Evolutionary conservation across 2,329 filamentous ascomycete genomes (phyloP).

Genomic region (Passalora sequoiae): DNA sequence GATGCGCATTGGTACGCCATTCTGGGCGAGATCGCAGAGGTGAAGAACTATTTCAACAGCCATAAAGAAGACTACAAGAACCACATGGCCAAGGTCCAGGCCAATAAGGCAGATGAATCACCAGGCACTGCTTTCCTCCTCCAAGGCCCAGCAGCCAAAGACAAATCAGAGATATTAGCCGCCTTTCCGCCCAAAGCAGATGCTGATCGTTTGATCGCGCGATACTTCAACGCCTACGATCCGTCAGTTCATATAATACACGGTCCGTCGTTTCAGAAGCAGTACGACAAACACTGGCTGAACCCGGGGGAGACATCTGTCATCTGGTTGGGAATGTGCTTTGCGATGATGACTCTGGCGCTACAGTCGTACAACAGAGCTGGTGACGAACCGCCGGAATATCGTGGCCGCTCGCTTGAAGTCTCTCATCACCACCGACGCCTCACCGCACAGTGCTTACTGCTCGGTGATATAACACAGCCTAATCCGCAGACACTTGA

Average conservation of each 20-base stretch:
- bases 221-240: constrained; percentile 83
- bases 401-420: constrained; percentile 57
- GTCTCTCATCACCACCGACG: constrained; percentile 56
- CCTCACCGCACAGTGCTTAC: constrained; percentile 71
- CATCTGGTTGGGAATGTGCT: constrained; percentile 74
- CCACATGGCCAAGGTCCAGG: constrained; percentile 70
- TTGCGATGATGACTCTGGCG: constrained; percentile 69
- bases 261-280: constrained; percentile 74
- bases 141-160: constrained; percentile 63
- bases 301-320: constrained; percentile 66
- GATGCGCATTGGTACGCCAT: constrained; percentile 52
- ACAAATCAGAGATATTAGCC: constrained; percentile 70
- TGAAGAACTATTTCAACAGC: constrained; percentile 79
- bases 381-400: constrained; percentile 74
- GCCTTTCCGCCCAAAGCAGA: constrained; percentile 75
- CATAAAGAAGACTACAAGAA: constrained; percentile 87
- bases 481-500: constrained; percentile 72
- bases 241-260: constrained; percentile 54
- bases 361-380: constrained; percentile 75
- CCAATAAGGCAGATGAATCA: constrained; percentile 57
- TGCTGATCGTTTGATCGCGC: constrained; percentile 76
- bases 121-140: constrained; percentile 72
- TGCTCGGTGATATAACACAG: constrained; percentile 71
- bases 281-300: constrained; percentile 65
- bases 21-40: constrained; percentile 70